Evolutionary conservation across 306 rosid genomes (phyloP).

Genomic region (Inga oerstediana): DNA sequence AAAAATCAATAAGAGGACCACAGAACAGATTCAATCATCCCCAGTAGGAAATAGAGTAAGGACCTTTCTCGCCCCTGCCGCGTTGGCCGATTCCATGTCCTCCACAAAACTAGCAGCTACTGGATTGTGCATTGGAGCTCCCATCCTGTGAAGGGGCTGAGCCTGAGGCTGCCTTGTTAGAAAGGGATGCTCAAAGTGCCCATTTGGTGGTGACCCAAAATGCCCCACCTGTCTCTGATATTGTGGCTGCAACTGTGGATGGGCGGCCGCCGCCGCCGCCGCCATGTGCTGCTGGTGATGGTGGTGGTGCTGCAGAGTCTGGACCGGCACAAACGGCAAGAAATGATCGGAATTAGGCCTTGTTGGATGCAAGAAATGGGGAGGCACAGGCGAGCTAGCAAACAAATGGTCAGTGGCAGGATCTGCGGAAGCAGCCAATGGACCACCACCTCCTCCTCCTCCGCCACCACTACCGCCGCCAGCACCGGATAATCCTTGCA

Average conservation of each 20-base stretch:
- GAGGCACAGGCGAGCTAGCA: conserved; percentile 96
- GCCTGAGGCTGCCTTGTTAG: conserved; percentile 60
- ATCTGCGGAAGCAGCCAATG: conserved; percentile 40
- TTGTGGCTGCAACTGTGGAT: conserved; percentile 62
- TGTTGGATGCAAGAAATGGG: conserved; percentile 79
- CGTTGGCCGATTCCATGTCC: conserved; percentile 87
- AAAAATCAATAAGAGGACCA: not conserved
- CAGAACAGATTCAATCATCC: conserved; percentile 61
- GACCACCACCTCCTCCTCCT: conserved; percentile 24
- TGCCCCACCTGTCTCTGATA: conserved; percentile 84
- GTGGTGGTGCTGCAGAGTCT: conserved; percentile 76
- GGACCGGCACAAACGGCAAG: conserved; percentile 88
- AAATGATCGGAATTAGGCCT: conserved; percentile 79
- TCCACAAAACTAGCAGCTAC: conserved; percentile 60
- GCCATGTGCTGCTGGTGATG: conserved; percentile 77
- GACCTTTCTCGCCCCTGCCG: conserved; percentile 79
- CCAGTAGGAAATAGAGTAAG: conserved; percentile 95
- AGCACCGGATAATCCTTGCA: conserved; percentile 82
- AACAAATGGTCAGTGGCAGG: conserved; percentile 89
- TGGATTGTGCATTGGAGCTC: conserved; percentile 58
- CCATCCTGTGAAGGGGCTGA: conserved; percentile 74
- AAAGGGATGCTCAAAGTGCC: conserved; percentile 87
- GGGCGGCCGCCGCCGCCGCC: conserved; percentile 45
- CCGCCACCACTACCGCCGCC: conserved; percentile 35
- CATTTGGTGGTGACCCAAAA: conserved; percentile 85